Evolutionary conservation across 1,139 yeast species (phyloP).

Genomic region (Yamadazyma atmosphaerica): DNA sequence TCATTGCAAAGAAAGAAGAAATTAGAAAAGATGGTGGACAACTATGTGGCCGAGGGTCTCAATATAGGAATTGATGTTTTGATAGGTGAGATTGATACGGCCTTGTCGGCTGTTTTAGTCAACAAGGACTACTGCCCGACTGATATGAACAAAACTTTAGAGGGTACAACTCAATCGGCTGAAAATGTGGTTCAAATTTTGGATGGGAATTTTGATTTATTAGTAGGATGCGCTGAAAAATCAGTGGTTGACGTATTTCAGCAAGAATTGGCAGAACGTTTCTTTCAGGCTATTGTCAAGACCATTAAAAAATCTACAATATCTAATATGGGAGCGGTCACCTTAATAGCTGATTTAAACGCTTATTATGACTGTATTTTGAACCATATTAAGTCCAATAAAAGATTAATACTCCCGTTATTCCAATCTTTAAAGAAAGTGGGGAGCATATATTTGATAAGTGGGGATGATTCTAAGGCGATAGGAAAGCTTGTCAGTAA

Average conservation of each 20-base stretch:
- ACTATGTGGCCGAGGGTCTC: conserved; percentile 87
- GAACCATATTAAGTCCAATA: conserved; percentile 54
- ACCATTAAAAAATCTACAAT: conserved; percentile 67
- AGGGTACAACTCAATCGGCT: conserved; percentile 75
- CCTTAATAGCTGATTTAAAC: conserved; percentile 73
- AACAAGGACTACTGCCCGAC: conserved; percentile 11
- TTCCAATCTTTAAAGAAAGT: conserved; percentile 82
- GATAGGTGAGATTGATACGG: conserved; percentile 65
- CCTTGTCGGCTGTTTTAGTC: conserved; percentile 19
- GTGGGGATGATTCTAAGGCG: conserved; percentile 75
- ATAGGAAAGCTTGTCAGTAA: conserved; percentile 84
- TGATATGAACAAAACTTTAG: conserved; percentile 5
- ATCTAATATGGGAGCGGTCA: conserved; percentile 81
- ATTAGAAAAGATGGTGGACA: conserved; percentile 80
- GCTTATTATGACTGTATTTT: conserved; percentile 71
- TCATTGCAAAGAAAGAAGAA: conserved; percentile 78
- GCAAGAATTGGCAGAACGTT: conserved; percentile 88
- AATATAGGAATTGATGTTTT: conserved; percentile 88
- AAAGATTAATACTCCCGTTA: conserved; percentile 69
- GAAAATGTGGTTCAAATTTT: conserved; percentile 58
- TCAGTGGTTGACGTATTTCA: conserved; percentile 89
- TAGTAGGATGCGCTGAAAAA: conserved; percentile 84
- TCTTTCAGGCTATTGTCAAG: conserved; percentile 75
- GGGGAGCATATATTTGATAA: conserved; percentile 78
- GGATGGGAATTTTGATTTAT: conserved; percentile 69